These are phyloP conservation scores for Leishmania lainsoni DNA, from an alignment of 208 protist species.

Conservation along the genomic window DNA sequence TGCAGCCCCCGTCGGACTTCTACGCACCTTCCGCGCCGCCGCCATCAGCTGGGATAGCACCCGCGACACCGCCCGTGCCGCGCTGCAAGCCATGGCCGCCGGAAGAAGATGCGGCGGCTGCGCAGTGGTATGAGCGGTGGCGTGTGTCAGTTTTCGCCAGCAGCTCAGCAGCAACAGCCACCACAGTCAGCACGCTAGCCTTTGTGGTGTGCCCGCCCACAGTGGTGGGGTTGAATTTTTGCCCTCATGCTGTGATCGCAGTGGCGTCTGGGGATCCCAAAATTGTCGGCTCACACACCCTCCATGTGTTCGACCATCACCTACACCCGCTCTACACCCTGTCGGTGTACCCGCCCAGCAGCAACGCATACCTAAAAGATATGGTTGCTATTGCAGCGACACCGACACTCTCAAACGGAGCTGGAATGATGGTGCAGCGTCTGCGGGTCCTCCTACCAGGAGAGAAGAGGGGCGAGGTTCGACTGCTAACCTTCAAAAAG, in stretches of 20 bases:
- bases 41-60: not conserved
- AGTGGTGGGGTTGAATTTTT: slow-evolving; percentile 31
- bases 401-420: slow-evolving; percentile 28
- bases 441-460: slow-evolving; percentile 56
- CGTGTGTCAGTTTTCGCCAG: slow-evolving; percentile 29
- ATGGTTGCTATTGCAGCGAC: slow-evolving; percentile 41
- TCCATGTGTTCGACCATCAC: slow-evolving; percentile 39
- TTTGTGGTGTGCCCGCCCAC: slow-evolving; percentile 22
- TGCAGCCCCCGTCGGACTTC: slow-evolving; percentile 3
- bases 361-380: slow-evolving; percentile 38
- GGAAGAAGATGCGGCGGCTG: slow-evolving; percentile 21
- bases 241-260: slow-evolving; percentile 34
- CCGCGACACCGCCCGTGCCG: not conserved
- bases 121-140: slow-evolving; percentile 26
- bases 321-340: slow-evolving; percentile 27
- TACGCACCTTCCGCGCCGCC: slow-evolving; percentile 14
- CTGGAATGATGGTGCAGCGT: slow-evolving; percentile 28
- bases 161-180: slow-evolving; percentile 1
- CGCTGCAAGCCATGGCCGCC: slow-evolving; percentile 21
- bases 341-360: slow-evolving; percentile 30
- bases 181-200: slow-evolving; percentile 21
- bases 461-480: slow-evolving; percentile 41
- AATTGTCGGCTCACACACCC: slow-evolving; percentile 26
- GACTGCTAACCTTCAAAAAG: slow-evolving; percentile 42
- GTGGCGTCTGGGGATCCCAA: slow-evolving; percentile 33